Base-by-base conservation (phyloP, 306 rosid species). In the Citrullus colocynthis region DNA sequence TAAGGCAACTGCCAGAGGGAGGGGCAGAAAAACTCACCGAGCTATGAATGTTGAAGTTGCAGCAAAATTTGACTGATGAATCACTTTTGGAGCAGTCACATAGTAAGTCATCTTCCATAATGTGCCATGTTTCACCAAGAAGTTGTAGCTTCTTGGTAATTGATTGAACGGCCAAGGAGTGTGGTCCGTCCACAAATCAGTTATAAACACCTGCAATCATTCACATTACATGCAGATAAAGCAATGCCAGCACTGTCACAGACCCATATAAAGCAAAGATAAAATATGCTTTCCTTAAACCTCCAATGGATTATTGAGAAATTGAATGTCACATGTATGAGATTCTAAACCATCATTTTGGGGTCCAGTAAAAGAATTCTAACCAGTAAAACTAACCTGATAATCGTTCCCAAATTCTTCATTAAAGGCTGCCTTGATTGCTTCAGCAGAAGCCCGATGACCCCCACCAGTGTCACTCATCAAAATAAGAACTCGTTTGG, bases 381-480 rank as follows among this genome's bases (percentile, higher is more conserved):
- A 66, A 42, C 30, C 39, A 56, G 4, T 28, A 7, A 48, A 67
- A 79, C 86, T 20, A 80, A 95, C 99, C 97, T 95, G 93, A 59
- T 95, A 95, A 21, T 86, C 86, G 30, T 90, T 90, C 21, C 97
- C 97, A 81, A 79, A 95, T 78, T 89, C 90, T 82, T 92, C 81
- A 83, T 95, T 63, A 73, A 95, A 95, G 41, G 99, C 91, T 2
- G 92, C 92, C 65, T 88, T 95, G 20, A 95, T 95, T 11, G 99
- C 99, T 81, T 95, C 99, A 4, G 99, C 99, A 0, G 99, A 95
- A 83, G 99, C 99, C 28, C 99, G 87, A 84, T 95, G 99, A 14
- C 99, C 99, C 44, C 99, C 99, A 62, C 99, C 99, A 10, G 99
- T 95, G 69, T 95, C 97, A 82, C 99, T 95, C 99, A 95, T 95